Percentiles rank a stretch among this genome's conserved stretches.
Conservation (phyloP, 2,329 filamentous ascomycete genomes). For the Xylariaceae sp. region DNA sequence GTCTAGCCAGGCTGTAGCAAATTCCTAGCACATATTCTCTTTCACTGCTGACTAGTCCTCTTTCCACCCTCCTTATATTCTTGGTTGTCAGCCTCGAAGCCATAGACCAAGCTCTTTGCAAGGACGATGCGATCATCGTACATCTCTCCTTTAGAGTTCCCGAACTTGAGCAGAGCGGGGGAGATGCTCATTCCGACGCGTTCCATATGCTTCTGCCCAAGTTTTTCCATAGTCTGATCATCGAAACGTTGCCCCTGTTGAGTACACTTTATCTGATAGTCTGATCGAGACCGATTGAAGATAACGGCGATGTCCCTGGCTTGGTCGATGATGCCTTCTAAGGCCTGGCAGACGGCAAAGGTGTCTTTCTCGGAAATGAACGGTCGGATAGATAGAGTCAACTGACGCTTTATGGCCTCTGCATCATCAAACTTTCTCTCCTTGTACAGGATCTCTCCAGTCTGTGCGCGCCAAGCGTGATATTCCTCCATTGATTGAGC, state of each 20-base stretch:
- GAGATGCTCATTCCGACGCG: slow-evolving; percentile 11
- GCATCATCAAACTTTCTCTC: not conserved
- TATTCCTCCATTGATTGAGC: not conserved
- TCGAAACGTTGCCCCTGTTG: not conserved
- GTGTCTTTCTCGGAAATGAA: not conserved
- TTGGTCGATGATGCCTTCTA: slow-evolving; percentile 4
- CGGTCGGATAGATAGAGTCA: not conserved
- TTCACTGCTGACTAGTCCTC: too few relatives aligned
- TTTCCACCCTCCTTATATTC: not conserved
- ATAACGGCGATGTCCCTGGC: slow-evolving; percentile 14
- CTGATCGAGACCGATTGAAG: slow-evolving; percentile 16
- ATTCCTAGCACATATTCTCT: too few relatives aligned
- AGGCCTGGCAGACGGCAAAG: not conserved
- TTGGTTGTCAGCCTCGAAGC: not conserved
- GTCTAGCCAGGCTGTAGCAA: too few relatives aligned
- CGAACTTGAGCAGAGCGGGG: not conserved
- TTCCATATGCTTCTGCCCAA: not conserved
- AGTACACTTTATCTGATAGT: not conserved
- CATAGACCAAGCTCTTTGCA: slow-evolving; percentile 7
- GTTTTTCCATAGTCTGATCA: not conserved
- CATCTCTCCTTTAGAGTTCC: slow-evolving; percentile 9
- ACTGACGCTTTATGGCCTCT: not conserved
- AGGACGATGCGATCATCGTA: slow-evolving; percentile 10
- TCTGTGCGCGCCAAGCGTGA: slow-evolving; percentile 12
- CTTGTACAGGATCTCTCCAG: not conserved